A percentile compares a stretch with the other conserved stretches of the same genome.
Conservation (phyloP, 2,329 filamentous ascomycete genomes). For the Aspergillus sp. region DNA sequence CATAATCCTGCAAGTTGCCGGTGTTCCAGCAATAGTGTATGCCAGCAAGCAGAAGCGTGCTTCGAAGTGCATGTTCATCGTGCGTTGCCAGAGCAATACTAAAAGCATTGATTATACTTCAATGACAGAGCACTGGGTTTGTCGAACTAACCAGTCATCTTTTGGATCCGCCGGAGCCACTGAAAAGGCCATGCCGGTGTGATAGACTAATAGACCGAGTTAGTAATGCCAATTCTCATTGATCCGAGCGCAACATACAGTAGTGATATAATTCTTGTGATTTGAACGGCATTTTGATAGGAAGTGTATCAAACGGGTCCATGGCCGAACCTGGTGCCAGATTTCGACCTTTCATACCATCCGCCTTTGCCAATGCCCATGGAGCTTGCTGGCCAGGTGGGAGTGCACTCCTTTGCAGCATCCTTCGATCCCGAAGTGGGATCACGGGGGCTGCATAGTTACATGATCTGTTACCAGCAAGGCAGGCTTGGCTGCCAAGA, state of each 20-base stretch:
- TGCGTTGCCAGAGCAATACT: background rate
- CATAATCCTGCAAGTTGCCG: background rate
- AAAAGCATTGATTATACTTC: background rate
- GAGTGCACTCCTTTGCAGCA: background rate
- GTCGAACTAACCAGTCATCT: background rate
- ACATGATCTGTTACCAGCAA: background rate
- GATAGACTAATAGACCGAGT: background rate
- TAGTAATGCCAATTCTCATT: background rate
- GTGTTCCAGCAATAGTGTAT: slow-evolving; percentile 6
- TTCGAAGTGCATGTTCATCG: background rate
- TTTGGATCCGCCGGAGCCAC: background rate
- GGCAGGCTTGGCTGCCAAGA: background rate
- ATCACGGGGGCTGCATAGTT: background rate
- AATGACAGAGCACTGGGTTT: background rate
- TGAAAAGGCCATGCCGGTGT: background rate
- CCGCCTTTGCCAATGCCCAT: background rate
- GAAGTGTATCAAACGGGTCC: slow-evolving; percentile 2
- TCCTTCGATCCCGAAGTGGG: background rate
- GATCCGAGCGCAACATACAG: background rate
- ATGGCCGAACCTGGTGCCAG: background rate
- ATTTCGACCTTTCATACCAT: background rate
- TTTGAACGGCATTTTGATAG: slow-evolving; percentile 1
- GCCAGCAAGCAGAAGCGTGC: background rate
- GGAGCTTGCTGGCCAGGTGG: background rate
- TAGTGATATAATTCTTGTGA: slow-evolving; percentile 4